Evolutionary conservation across 805 yeast species (phyloP).

Genomic region (Teunomyces aglyptinius): DNA sequence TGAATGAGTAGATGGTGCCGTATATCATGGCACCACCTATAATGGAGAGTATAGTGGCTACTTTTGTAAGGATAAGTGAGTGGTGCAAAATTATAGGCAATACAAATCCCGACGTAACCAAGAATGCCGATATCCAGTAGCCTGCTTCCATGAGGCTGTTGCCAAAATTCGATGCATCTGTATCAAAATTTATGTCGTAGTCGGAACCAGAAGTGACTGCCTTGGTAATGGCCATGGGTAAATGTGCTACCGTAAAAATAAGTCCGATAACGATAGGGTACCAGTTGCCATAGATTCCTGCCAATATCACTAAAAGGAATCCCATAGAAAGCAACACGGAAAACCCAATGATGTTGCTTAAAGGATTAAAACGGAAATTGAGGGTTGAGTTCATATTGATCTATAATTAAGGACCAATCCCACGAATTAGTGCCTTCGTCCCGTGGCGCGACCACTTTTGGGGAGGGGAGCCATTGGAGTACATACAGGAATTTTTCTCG

Average conservation of each 20-base stretch:
- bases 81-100: slow-evolving; percentile 79
- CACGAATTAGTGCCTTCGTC: not conserved
- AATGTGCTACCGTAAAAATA: slow-evolving; percentile 40
- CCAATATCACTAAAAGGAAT: slow-evolving; percentile 79
- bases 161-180: slow-evolving; percentile 24
- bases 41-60: slow-evolving; percentile 75
- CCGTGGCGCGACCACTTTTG: not conserved
- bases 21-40: slow-evolving; percentile 83
- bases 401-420: not conserved
- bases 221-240: slow-evolving; percentile 35
- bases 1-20: slow-evolving; percentile 78
- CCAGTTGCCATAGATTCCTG: slow-evolving; percentile 89
- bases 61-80: slow-evolving; percentile 62
- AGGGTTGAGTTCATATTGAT: slow-evolving; percentile 7
- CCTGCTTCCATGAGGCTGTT: slow-evolving; percentile 69
- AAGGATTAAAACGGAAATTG: slow-evolving; percentile 43
- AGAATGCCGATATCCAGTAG: slow-evolving; percentile 71
- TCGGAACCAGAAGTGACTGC: slow-evolving; percentile 33
- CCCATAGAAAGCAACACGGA: slow-evolving; percentile 84
- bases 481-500: not conserved
- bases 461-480: not conserved
- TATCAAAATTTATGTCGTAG: slow-evolving; percentile 44
- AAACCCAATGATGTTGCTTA: slow-evolving; percentile 74
- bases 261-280: slow-evolving; percentile 71
- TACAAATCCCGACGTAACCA: slow-evolving; percentile 69